Conservation (phyloP, 2,329 filamentous ascomycete species). For the Blumeriella jaapii region DNA sequence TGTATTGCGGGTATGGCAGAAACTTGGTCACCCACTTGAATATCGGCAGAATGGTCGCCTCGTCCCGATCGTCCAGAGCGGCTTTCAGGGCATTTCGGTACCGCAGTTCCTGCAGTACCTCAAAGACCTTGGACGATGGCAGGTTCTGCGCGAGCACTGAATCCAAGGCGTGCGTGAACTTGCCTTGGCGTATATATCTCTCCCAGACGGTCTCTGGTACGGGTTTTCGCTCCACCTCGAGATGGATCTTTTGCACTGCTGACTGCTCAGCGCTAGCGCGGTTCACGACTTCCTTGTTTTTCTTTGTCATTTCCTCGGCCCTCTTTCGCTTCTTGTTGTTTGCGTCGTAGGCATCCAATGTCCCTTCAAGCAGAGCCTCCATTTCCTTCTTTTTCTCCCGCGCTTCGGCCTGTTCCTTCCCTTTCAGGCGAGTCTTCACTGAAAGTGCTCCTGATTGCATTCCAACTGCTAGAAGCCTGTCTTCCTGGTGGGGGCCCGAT, state of each 20-base stretch:
- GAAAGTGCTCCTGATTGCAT: conserved; percentile 91
- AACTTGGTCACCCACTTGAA: conserved; percentile 73
- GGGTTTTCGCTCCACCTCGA: conserved; percentile 50
- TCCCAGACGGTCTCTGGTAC: conserved; percentile 71
- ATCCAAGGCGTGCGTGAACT: conserved; percentile 70
- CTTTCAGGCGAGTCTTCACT: conserved; percentile 77
- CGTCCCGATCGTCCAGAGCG: conserved; percentile 71
- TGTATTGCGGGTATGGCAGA: conserved; percentile 72
- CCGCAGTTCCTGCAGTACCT: conserved; percentile 70
- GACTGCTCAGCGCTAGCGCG: conserved; percentile 52
- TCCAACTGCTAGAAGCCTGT: conserved; percentile 88
- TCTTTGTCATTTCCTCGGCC: conserved; percentile 48
- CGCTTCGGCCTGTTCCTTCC: conserved; percentile 65
- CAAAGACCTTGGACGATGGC: conserved; percentile 54
- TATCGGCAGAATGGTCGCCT: conserved; percentile 69
- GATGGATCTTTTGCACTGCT: conserved; percentile 78
- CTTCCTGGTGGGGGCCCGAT: conserved; percentile 56
- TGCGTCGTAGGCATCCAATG: conserved; percentile 66
- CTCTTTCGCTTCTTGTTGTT: conserved; percentile 51
- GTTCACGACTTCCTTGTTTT: conserved; percentile 61
- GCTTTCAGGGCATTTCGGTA: conserved; percentile 78
- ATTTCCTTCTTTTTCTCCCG: conserved; percentile 74
- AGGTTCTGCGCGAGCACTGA: conserved; percentile 53
- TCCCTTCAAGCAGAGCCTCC: conserved; percentile 68
- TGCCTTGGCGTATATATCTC: conserved; percentile 62